Conservation (phyloP, 2,329 filamentous ascomycete genomes). For the Drechslerella stenobrocha region DNA sequence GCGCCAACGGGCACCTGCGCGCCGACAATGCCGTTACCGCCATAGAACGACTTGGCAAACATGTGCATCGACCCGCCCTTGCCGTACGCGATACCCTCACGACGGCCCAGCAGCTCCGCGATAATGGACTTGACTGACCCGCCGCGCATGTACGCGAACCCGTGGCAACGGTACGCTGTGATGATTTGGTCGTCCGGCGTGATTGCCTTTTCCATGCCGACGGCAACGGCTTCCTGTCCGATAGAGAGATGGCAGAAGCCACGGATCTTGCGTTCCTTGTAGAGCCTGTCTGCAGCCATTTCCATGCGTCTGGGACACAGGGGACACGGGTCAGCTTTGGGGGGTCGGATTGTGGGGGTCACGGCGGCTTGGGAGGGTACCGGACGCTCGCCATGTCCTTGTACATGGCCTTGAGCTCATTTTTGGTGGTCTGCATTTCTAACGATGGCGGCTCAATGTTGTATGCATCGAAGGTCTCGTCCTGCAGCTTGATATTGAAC, state of each 20-base stretch:
- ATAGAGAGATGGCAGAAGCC: slow-evolving; percentile 99
- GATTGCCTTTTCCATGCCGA: slow-evolving; percentile 95
- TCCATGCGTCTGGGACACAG: slow-evolving; percentile 80
- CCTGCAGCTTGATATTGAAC: slow-evolving; percentile 88
- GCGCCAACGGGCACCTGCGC: slow-evolving; percentile 97
- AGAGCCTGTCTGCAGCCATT: slow-evolving; percentile 96
- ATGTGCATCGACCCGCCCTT: slow-evolving; percentile 99
- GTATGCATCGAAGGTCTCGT: slow-evolving; percentile 99
- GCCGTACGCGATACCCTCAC: slow-evolving; percentile 95
- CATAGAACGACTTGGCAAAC: slow-evolving; percentile 97
- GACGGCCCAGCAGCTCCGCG: slow-evolving; percentile 89
- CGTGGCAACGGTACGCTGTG: slow-evolving; percentile 98
- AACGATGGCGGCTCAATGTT: slow-evolving; percentile 95
- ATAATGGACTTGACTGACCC: slow-evolving; percentile 89
- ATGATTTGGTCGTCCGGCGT: slow-evolving; percentile 90
- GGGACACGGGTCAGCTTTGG: background rate
- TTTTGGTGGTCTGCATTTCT: slow-evolving; percentile 91
- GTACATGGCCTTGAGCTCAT: slow-evolving; percentile 98
- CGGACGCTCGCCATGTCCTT: slow-evolving; percentile 92
- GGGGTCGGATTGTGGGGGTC: background rate
- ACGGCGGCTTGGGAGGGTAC: slow-evolving; percentile 62
- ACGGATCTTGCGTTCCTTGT: slow-evolving; percentile 99
- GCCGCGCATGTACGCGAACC: slow-evolving; percentile 95
- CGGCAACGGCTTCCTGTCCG: slow-evolving; percentile 94
- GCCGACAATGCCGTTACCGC: slow-evolving; percentile 98